Conservation (phyloP, 345 rosid genomes). For the Arabidopsis arenosa region DNA sequence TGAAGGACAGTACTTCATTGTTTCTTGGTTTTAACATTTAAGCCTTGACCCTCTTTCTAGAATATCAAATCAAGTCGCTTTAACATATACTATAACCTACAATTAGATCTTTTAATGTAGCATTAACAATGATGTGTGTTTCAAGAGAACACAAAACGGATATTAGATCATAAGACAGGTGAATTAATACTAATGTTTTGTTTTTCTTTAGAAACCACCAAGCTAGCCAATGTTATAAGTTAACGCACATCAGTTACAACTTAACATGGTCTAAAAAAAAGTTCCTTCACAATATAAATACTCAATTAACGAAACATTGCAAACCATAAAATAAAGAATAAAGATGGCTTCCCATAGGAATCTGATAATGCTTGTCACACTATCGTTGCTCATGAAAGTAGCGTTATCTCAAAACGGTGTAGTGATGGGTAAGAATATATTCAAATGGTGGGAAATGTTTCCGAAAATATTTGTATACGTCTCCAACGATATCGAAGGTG, state of each 20-base stretch:
- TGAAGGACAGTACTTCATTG: neutral
- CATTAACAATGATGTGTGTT: neutral
- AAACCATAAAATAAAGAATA: neutral
- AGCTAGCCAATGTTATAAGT: neutral
- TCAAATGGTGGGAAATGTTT: neutral
- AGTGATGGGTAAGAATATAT: neutral
- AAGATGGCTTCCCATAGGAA: neutral
- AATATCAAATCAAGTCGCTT: neutral
- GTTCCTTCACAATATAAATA: neutral
- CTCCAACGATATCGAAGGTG: neutral
- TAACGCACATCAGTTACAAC: neutral
- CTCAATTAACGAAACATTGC: neutral
- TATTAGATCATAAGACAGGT: neutral
- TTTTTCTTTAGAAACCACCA: neutral
- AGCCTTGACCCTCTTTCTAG: neutral
- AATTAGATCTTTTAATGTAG: neutral
- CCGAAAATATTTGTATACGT: accelerated
- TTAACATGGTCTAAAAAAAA: neutral
- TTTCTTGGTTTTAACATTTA: neutral
- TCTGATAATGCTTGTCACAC: neutral
- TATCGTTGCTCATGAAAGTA: slow-evolving; percentile 8
- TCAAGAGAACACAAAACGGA: neutral
- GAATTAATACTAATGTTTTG: neutral
- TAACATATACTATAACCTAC: neutral
- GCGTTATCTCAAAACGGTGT: neutral